Conservation (phyloP, 2,329 filamentous ascomycete species). For the Phaeosphaeriaceae sp. region DNA sequence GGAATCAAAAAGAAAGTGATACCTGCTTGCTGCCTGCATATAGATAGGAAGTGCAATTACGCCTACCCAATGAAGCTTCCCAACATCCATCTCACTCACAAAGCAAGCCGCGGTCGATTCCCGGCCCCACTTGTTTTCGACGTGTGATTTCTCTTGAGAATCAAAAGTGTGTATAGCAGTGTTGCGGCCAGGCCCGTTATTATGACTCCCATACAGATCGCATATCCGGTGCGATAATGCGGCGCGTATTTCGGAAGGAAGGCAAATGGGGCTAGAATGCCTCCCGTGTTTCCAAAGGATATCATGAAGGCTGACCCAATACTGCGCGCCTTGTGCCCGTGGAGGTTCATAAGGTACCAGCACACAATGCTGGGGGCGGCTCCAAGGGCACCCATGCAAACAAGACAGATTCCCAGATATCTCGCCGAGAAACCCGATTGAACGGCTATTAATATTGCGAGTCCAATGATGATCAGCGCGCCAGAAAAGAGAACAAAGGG, state of each 20-base stretch:
- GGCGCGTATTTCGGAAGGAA: conserved; percentile 54
- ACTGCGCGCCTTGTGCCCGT: conserved; percentile 60
- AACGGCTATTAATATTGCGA: conserved; percentile 62
- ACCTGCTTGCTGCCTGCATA: neutral
- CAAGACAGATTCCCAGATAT: conserved; percentile 41
- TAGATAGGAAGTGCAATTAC: neutral
- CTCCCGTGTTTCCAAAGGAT: conserved; percentile 54
- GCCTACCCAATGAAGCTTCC: too few species aligned
- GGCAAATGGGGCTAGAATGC: conserved; percentile 56
- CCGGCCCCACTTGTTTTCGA: neutral
- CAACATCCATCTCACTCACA: neutral
- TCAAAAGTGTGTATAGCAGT: neutral
- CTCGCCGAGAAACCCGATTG: conserved; percentile 27
- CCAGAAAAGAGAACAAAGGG: conserved; percentile 58
- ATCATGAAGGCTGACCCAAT: conserved; percentile 57
- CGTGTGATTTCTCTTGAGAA: neutral
- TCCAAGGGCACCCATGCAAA: conserved; percentile 40
- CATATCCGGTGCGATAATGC: conserved; percentile 54
- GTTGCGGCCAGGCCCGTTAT: neutral
- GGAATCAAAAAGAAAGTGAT: neutral
- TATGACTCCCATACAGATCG: conserved; percentile 46
- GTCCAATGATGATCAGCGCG: conserved; percentile 53
- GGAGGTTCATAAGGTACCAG: conserved; percentile 48
- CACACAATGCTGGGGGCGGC: conserved; percentile 35
- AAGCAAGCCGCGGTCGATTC: neutral